A percentile compares a stretch with the other conserved stretches of the same genome.
Evolutionary conservation across 108 stramenopile species (phyloP).

Genomic region (Fistulifera pelliculosa): DNA sequence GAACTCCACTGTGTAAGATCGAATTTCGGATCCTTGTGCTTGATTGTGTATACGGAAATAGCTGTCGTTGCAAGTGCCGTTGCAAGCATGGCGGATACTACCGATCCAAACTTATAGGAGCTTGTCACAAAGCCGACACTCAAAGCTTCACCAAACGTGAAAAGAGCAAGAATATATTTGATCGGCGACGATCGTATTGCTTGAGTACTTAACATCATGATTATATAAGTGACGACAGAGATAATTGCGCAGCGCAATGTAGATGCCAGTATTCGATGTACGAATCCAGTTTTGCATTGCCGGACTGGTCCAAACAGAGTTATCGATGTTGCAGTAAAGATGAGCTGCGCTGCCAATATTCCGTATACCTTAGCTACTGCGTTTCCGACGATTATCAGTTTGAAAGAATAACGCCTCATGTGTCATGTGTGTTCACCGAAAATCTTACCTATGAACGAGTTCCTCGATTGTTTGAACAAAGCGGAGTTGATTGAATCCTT

Average conservation of each 20-base stretch:
- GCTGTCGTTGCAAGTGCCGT: slow-evolving; percentile 62
- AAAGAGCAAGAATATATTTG: slow-evolving; percentile 60
- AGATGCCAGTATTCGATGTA: slow-evolving; percentile 8
- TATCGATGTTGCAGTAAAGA: slow-evolving; percentile 56
- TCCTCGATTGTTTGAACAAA: slow-evolving; percentile 54
- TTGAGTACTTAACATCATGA: slow-evolving; percentile 30
- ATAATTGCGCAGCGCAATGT: slow-evolving; percentile 17
- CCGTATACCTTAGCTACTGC: slow-evolving; percentile 76
- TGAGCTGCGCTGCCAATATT: slow-evolving; percentile 61
- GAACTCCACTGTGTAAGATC: slow-evolving; percentile 89
- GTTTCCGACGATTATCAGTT: too few relatives aligned
- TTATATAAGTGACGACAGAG: slow-evolving; percentile 41
- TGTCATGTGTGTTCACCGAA: background rate
- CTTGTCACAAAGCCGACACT: slow-evolving; percentile 61
- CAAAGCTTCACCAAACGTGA: slow-evolving; percentile 75
- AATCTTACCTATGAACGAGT: slow-evolving; percentile 57
- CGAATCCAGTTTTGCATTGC: slow-evolving; percentile 31
- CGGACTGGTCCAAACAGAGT: slow-evolving; percentile 49
- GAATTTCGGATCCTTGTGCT: slow-evolving; percentile 79
- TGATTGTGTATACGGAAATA: slow-evolving; percentile 68
- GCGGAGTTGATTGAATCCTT: slow-evolving; percentile 50
- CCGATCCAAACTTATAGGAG: slow-evolving; percentile 56
- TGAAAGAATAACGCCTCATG: too few relatives aligned
- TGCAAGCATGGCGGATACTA: slow-evolving; percentile 54
- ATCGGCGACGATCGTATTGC: slow-evolving; percentile 51